These are phyloP conservation scores for Chrysopogon serrulatus DNA, from an alignment of 176 grass and related monocot genomes.

Conservation along the genomic window DNA sequence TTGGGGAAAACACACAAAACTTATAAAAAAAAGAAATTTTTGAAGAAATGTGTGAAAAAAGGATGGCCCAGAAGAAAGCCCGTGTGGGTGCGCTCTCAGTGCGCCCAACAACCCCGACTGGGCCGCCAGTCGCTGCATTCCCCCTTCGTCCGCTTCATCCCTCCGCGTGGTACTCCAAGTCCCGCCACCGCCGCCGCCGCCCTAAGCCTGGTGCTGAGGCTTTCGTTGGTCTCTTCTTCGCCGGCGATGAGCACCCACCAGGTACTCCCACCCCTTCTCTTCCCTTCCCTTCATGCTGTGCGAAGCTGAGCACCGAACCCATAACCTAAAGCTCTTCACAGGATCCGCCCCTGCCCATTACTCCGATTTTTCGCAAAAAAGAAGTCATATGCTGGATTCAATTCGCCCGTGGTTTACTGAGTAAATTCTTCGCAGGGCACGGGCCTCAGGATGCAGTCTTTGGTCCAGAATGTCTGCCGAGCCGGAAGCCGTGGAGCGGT, in stretches of 20 bases:
- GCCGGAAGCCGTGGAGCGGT: not conserved
- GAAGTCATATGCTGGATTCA: too few relatives aligned
- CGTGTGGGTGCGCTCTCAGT: too few relatives aligned
- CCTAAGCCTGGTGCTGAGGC: too few relatives aligned
- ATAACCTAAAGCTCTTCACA: not conserved
- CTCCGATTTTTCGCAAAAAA: too few relatives aligned
- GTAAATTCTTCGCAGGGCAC: not conserved
- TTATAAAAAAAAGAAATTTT: too few relatives aligned
- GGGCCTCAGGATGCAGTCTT: slow-evolving; percentile 14
- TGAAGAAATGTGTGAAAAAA: not conserved
- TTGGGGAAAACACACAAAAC: too few relatives aligned
- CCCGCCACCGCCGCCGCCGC: too few relatives aligned
- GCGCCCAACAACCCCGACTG: too few relatives aligned
- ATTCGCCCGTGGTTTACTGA: not conserved
- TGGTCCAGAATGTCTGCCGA: slow-evolving; percentile 10
- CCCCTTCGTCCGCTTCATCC: too few relatives aligned
- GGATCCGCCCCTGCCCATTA: not conserved
- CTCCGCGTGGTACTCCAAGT: too few relatives aligned
- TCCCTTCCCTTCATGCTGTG: not conserved
- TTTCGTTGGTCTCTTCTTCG: too few relatives aligned
- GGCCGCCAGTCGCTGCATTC: too few relatives aligned
- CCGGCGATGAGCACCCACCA: not conserved
- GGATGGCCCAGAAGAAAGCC: not conserved
- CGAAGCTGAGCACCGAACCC: not conserved
- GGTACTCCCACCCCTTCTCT: not conserved